Conservation (phyloP, 2,329 filamentous ascomycete genomes). For the Sclerotinia minor region DNA sequence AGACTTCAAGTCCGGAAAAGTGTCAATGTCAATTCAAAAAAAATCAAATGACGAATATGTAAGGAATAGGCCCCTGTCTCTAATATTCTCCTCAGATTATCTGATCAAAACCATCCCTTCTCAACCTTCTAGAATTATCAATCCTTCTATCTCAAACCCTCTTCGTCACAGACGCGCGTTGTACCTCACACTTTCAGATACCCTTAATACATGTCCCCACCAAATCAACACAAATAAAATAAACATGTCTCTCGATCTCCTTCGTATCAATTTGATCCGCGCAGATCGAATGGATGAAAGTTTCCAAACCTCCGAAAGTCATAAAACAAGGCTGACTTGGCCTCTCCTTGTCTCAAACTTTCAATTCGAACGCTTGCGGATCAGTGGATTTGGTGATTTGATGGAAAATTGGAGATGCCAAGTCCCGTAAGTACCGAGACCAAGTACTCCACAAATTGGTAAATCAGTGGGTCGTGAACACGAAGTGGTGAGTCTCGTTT, state of each 20-base stretch:
- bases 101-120: background rate
- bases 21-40: background rate
- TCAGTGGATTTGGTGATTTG: background rate
- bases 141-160: constrained; percentile 11
- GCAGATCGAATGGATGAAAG: background rate
- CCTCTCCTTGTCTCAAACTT: background rate
- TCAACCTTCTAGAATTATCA: background rate
- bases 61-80: background rate
- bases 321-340: constrained; percentile 8
- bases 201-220: background rate
- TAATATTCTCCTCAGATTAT: background rate
- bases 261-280: background rate
- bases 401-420: background rate
- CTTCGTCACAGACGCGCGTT: constrained; percentile 4
- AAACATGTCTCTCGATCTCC: background rate
- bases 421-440: constrained; percentile 14
- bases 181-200: background rate
- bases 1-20: background rate
- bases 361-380: background rate
- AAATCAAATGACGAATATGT: background rate
- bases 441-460: background rate
- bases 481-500: background rate
- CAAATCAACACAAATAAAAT: constrained; percentile 9
- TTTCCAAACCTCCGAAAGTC: background rate
- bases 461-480: constrained; percentile 15